phyloP scores from a whole-genome alignment of 2,329 filamentous ascomycete species.

The Aphanocladium album region DNA sequence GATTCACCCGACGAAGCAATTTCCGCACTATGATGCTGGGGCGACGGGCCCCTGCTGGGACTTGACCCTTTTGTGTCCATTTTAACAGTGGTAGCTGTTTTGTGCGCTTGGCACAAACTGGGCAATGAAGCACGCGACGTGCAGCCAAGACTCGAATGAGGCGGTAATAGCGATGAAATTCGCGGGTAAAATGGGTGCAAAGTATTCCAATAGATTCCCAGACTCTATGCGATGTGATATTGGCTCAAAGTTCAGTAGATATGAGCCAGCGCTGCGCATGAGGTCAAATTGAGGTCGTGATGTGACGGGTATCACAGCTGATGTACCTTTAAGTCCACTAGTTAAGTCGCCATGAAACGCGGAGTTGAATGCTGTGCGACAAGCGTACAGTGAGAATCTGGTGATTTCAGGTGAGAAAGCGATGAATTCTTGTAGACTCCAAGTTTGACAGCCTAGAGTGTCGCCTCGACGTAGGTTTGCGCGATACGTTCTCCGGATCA shows the following conservation, averaged over 20 bases:
- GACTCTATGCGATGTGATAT: background rate
- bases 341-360: background rate
- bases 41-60: background rate
- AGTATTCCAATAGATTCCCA: background rate
- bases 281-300: background rate
- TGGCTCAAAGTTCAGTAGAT: background rate
- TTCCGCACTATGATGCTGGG: background rate
- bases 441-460: background rate
- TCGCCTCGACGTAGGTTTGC: background rate
- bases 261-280: background rate
- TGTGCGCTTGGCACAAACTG: constrained; percentile 1
- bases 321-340: background rate
- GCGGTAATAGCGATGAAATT: background rate
- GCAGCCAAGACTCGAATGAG: background rate
- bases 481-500: background rate
- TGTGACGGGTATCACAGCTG: background rate
- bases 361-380: background rate
- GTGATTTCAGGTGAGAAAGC: background rate
- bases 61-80: background rate
- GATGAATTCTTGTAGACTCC: background rate
- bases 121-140: constrained; percentile 11
- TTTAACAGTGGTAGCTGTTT: background rate
- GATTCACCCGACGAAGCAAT: background rate
- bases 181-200: background rate
- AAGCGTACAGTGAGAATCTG: background rate